A percentile compares a stretch with the other conserved stretches of the same genome.
phyloP scores from a whole-genome alignment of 2,329 filamentous ascomycete genomes.

The Alternaria dauci region DNA sequence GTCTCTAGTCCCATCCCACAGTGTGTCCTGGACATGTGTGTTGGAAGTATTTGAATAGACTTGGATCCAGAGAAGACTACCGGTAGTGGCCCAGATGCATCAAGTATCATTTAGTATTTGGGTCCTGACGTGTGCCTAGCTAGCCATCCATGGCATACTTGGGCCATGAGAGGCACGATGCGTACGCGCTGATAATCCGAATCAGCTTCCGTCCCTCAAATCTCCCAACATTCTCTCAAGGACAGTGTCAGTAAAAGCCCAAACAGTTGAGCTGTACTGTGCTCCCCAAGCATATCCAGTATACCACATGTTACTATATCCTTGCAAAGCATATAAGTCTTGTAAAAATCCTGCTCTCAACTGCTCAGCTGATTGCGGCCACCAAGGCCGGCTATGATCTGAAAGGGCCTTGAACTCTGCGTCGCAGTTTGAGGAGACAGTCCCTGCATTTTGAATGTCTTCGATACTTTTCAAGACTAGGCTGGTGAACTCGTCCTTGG shows the following conservation, averaged over 20 bases:
- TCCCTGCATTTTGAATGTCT: constrained; percentile 14
- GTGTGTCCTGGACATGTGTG: too few relatives aligned
- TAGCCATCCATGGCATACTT: too few relatives aligned
- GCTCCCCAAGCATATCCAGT: constrained; percentile 28
- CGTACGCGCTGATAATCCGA: background rate
- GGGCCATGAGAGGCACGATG: background rate
- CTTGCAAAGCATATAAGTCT: constrained; percentile 30
- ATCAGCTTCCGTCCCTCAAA: background rate
- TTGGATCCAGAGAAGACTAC: too few relatives aligned
- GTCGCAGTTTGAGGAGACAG: constrained; percentile 17
- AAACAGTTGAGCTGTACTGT: constrained; percentile 32
- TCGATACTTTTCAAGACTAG: constrained; percentile 12
- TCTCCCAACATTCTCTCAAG: constrained; percentile 22
- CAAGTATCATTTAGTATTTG: too few relatives aligned
- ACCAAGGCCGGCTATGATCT: constrained; percentile 28
- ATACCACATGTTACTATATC: constrained; percentile 30
- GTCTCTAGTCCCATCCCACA: too few relatives aligned
- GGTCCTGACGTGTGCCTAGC: background rate
- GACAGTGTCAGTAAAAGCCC: constrained; percentile 31
- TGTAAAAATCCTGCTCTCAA: constrained; percentile 31
- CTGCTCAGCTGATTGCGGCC: constrained; percentile 15
- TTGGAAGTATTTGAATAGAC: too few relatives aligned
- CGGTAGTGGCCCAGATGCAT: background rate
- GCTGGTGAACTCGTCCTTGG: constrained; percentile 11
- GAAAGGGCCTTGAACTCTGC: constrained; percentile 20